Evolutionary conservation across 768 basidiomycete genomes (phyloP).

Genomic region (Boletus bicolor): DNA sequence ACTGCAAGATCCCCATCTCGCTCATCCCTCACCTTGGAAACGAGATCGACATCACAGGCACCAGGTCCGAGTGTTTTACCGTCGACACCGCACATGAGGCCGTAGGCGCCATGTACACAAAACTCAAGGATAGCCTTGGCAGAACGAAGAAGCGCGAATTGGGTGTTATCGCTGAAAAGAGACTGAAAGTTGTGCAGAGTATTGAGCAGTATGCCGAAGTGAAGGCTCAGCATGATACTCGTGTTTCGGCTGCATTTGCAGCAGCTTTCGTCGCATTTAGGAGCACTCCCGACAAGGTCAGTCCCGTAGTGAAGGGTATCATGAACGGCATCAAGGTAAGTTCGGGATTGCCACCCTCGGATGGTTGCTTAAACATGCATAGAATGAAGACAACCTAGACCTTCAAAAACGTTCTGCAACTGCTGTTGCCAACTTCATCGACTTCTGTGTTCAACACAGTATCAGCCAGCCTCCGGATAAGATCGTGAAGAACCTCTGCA

Average conservation of each 20-base stretch:
- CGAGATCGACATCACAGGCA: constrained; percentile 73
- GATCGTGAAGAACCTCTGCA: constrained; percentile 95
- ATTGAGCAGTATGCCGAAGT: constrained; percentile 79
- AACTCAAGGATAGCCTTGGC: constrained; percentile 71
- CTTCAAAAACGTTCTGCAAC: constrained; percentile 85
- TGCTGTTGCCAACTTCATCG: constrained; percentile 84
- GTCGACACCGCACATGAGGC: constrained; percentile 73
- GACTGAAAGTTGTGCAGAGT: constrained; percentile 58
- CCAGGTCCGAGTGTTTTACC: constrained; percentile 66
- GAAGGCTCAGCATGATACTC: constrained; percentile 82
- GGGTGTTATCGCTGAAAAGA: constrained; percentile 71
- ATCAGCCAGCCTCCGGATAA: constrained; percentile 89
- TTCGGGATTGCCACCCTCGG: background rate
- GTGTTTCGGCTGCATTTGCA: constrained; percentile 86
- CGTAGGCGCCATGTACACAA: constrained; percentile 65
- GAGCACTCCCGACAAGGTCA: constrained; percentile 88
- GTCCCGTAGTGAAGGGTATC: constrained; percentile 92
- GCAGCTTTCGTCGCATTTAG: constrained; percentile 87
- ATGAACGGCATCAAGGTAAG: constrained; percentile 96
- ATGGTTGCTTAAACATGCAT: constrained; percentile 8
- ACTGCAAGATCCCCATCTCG: constrained; percentile 80
- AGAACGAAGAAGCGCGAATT: constrained; percentile 78
- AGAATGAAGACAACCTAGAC: constrained; percentile 87
- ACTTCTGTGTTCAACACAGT: constrained; percentile 71
- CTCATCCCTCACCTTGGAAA: constrained; percentile 76